Conservation (phyloP, 352 stramenopile genomes). For the Phytophthora europaea region DNA sequence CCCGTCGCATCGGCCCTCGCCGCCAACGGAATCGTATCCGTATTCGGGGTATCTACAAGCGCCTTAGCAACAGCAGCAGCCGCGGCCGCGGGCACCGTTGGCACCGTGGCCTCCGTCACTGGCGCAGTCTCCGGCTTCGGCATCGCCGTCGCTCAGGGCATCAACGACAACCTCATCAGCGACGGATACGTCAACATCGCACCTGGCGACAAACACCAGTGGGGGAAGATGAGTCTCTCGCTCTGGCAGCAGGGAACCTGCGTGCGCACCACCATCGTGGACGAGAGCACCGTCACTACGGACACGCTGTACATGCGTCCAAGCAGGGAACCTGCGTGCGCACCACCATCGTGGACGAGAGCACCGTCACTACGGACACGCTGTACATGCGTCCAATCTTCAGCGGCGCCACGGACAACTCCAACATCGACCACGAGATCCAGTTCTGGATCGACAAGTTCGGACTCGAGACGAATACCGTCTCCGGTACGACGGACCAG, state of each 20-base stretch:
- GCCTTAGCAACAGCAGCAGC: slow-evolving; percentile 29
- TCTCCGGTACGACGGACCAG: background rate
- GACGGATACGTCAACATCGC: slow-evolving; percentile 46
- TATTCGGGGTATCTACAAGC: slow-evolving; percentile 45
- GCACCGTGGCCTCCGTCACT: slow-evolving; percentile 27
- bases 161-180: slow-evolving; percentile 47
- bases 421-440: slow-evolving; percentile 56
- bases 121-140: slow-evolving; percentile 47
- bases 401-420: slow-evolving; percentile 52
- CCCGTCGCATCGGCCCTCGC: slow-evolving; percentile 36
- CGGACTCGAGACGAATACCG: slow-evolving; percentile 21
- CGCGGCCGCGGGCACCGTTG: slow-evolving; percentile 26
- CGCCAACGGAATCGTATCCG: slow-evolving; percentile 39
- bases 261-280: slow-evolving; percentile 49
- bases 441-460: slow-evolving; percentile 64
- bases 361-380: slow-evolving; percentile 47
- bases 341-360: slow-evolving; percentile 50
- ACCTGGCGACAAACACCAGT: slow-evolving; percentile 40
- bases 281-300: slow-evolving; percentile 47
- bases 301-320: slow-evolving; percentile 61
- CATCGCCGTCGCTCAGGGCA: slow-evolving; percentile 43
- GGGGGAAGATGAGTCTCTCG: slow-evolving; percentile 54
- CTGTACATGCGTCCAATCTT: slow-evolving; percentile 70
- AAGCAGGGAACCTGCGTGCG: slow-evolving; percentile 53
- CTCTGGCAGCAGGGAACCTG: slow-evolving; percentile 63